Percentiles rank a stretch among this genome's conserved stretches.
These are phyloP conservation scores for Lichtheimia ornata DNA, from an alignment of 371 early-diverging fungal genomes.

Conservation along the genomic window DNA sequence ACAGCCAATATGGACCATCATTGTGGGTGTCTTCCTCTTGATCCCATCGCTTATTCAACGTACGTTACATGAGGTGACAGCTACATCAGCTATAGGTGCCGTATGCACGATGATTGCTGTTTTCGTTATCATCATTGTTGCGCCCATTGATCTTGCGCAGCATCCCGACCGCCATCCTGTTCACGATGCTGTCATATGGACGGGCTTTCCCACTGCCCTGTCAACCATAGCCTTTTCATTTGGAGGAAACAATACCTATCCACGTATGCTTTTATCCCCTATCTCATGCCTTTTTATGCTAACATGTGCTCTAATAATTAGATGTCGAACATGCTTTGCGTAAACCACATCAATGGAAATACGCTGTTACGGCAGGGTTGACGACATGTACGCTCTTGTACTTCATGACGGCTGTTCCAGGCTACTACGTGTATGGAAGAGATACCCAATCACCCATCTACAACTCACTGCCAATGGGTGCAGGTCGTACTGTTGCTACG, in stretches of 20 bases:
- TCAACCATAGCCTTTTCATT: slow-evolving; percentile 67
- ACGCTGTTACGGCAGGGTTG: slow-evolving; percentile 69
- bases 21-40: slow-evolving; percentile 66
- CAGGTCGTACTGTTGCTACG: slow-evolving; percentile 63
- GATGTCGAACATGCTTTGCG: slow-evolving; percentile 80
- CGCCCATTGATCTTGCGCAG: slow-evolving; percentile 25
- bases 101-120: slow-evolving; percentile 55
- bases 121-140: slow-evolving; percentile 42
- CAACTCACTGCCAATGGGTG: slow-evolving; percentile 65
- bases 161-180: slow-evolving; percentile 11
- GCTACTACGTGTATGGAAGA: slow-evolving; percentile 82
- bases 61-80: slow-evolving; percentile 78
- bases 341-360: slow-evolving; percentile 77
- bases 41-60: slow-evolving; percentile 74
- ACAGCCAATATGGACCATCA: slow-evolving; percentile 59
- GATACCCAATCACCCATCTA: slow-evolving; percentile 76
- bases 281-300: neutral
- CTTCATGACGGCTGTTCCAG: slow-evolving; percentile 74
- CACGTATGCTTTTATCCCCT: slow-evolving; percentile 33
- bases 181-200: slow-evolving; percentile 44
- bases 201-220: slow-evolving; percentile 59
- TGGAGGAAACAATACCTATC: slow-evolving; percentile 58
- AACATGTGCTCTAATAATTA: neutral
- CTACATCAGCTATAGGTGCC: slow-evolving; percentile 48
- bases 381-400: slow-evolving; percentile 76